Evolutionary conservation across 176 grass and related monocot species (phyloP), one percentile per base, ranked within the genome.

Genomic region (Saccharum officinarum): DNA sequence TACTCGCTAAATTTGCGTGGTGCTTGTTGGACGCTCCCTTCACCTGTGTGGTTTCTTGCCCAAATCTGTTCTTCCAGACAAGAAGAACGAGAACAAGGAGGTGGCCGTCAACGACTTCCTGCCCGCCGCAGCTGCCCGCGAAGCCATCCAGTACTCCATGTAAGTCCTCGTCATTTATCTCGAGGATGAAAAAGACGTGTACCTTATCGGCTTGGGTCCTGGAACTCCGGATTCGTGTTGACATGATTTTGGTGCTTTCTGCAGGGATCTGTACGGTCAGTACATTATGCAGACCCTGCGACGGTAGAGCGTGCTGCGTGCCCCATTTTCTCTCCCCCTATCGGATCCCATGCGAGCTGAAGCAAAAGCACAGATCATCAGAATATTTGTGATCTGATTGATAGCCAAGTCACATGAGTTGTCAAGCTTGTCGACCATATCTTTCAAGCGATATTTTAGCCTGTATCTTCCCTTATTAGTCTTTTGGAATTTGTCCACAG

Each of bases 41-140:
- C 70, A 78, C 22, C 3, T 4, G 8, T 31, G 28, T 65, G 62
- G 25, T 65, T 81, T 86, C 60, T 68, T 83, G 65, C 7, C 23
- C 25, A 68, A 80, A 81, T 71, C 55, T 59, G 3, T 59, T 63
- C 42, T 77, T 91, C 28, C 64, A 95, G 95, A 98, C 50, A 93
- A 98, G 89, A 98, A 98, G 84, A 95, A 98, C 86, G 92, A 98
- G 89, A 98, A 98, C 85, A 98, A 95, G 85, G 95, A 95, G 80
- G 95, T 98, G 18, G 95, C 92, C 18, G 95, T 98, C 85, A 87
- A 98, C 36, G 92, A 88, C 3, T 98, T 98, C 87, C 91, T 98
- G 71, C 89, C 82, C 6, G 85, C 95, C 34, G 18, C 49, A 10
- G 71, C 85, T 71, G 95, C 95, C 33, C 92, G 87, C 37, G 87